Conservation (phyloP, 768 basidiomycete genomes). For the Rhodotorula taiwanensis region DNA sequence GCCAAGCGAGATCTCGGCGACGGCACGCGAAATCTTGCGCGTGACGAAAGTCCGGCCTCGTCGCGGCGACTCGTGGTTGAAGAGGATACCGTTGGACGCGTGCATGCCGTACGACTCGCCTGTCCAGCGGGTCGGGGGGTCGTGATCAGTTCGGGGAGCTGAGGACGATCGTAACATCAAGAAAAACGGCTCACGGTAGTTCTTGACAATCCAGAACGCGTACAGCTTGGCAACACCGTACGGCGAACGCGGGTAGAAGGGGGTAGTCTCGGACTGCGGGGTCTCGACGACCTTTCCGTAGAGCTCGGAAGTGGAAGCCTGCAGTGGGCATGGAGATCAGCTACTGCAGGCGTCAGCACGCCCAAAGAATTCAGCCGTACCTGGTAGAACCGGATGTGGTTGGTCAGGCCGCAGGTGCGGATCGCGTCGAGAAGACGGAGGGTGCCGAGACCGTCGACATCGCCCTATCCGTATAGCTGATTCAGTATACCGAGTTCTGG, state of each 20-base stretch:
- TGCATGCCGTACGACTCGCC: constrained; percentile 96
- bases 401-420: constrained; percentile 87
- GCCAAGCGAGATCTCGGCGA: constrained; percentile 80
- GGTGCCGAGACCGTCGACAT: constrained; percentile 91
- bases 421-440: constrained; percentile 92
- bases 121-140: constrained; percentile 58
- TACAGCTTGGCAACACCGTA: constrained; percentile 89
- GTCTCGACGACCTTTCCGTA: constrained; percentile 96
- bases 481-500: too few relatives aligned
- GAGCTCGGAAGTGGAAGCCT: constrained; percentile 88
- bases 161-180: too few relatives aligned
- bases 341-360: too few relatives aligned
- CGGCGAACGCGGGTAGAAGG: constrained; percentile 96
- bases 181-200: constrained; percentile 45
- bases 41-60: constrained; percentile 94
- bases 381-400: constrained; percentile 91
- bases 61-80: constrained; percentile 96
- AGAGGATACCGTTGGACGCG: constrained; percentile 92
- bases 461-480: too few relatives aligned
- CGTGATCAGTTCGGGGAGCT: too few relatives aligned
- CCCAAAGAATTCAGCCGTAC: too few relatives aligned
- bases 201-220: constrained; percentile 47
- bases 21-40: constrained; percentile 85
- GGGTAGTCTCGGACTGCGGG: constrained; percentile 90
- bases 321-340: too few relatives aligned